Evolutionary conservation across 805 yeast genomes (phyloP), one percentile per base, ranked within the genome.

Genomic region (Ogataea neopini): DNA sequence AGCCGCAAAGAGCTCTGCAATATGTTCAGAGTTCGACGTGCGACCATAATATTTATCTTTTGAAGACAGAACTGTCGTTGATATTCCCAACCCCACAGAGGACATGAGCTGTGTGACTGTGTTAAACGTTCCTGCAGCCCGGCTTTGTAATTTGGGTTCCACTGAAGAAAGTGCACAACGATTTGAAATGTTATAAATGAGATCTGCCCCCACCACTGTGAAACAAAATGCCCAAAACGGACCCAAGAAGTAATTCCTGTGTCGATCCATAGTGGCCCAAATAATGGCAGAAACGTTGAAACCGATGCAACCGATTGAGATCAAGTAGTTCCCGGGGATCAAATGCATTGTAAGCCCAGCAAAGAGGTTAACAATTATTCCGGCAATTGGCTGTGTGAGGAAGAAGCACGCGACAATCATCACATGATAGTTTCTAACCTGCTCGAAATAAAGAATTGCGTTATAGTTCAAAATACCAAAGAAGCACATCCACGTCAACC

Each of bases 121-220:
- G 50, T 73, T 76, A 52, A 76, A 75, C 3, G 75, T 63, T 13
- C 80, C 79, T 3, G 76, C 76, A 4, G 79, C 80, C 11, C 76
- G 57, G 40, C 75, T 68, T 48, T 75, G 79, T 18, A 71, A 56
- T 13, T 59, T 46, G 30, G 57, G 56, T 20, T 69, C 63, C 11
- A 76, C 77, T 1, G 76, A 63, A 4, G 71, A 65, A 34, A 75
- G 57, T 1, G 77, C 63, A 30, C 71, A 69, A 57, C 76, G 59
- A 47, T 73, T 76, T 20, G 70, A 67, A 7, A 76, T 75, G 51
- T 76, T 76, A 52, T 71, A 76, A 13, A 71, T 59, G 4, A 77
- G 53, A 57, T 77, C 81, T 0, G 79, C 79, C 0, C 80, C 80
- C 13, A 76, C 33, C 26, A 74, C 78, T 0, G 69, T 58, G 22